Evolutionary conservation across 2,329 filamentous ascomycete genomes (phyloP).

Genomic region (Epichloe sp.): DNA sequence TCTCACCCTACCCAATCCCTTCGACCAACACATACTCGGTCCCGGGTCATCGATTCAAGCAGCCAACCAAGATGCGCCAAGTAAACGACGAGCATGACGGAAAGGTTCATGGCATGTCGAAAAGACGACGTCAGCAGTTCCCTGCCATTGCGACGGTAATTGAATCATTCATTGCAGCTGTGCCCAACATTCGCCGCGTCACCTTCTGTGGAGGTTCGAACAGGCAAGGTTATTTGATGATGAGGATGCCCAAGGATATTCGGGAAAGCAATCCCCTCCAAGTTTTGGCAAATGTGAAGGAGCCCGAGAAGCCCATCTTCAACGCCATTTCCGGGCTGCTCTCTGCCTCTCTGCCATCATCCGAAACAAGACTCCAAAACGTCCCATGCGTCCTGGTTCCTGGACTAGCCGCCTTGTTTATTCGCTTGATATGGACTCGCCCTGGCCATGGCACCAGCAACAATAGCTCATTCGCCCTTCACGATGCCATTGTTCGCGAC

Average conservation of each 20-base stretch:
- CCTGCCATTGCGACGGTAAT: constrained; percentile 73
- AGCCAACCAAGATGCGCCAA: constrained; percentile 37
- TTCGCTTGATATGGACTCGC: constrained; percentile 37
- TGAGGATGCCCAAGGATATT: constrained; percentile 45
- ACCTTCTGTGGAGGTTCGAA: constrained; percentile 84
- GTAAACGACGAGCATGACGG: constrained; percentile 35
- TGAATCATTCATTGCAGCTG: constrained; percentile 54
- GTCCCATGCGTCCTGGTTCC: constrained; percentile 29
- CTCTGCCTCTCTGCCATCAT: constrained; percentile 27
- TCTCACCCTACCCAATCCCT: constrained; percentile 70
- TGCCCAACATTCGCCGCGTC: constrained; percentile 59
- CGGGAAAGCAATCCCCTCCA: constrained; percentile 54
- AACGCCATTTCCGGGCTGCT: constrained; percentile 26
- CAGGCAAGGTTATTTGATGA: constrained; percentile 68
- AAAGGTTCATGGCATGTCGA: constrained; percentile 66
- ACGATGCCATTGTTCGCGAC: constrained; percentile 55
- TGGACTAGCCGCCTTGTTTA: constrained; percentile 32
- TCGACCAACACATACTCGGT: constrained; percentile 70
- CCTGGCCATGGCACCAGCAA: constrained; percentile 34
- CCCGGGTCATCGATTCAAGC: constrained; percentile 43
- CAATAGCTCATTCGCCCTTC: constrained; percentile 57
- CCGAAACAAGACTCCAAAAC: constrained; percentile 18
- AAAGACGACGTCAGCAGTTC: constrained; percentile 66
- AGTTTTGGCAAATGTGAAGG: constrained; percentile 17
- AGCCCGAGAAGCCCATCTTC: constrained; percentile 17